Percentiles rank a stretch among this genome's conserved stretches.
phyloP scores from a whole-genome alignment of 2,329 filamentous ascomycete genomes.

The Pyricularia sp. region DNA sequence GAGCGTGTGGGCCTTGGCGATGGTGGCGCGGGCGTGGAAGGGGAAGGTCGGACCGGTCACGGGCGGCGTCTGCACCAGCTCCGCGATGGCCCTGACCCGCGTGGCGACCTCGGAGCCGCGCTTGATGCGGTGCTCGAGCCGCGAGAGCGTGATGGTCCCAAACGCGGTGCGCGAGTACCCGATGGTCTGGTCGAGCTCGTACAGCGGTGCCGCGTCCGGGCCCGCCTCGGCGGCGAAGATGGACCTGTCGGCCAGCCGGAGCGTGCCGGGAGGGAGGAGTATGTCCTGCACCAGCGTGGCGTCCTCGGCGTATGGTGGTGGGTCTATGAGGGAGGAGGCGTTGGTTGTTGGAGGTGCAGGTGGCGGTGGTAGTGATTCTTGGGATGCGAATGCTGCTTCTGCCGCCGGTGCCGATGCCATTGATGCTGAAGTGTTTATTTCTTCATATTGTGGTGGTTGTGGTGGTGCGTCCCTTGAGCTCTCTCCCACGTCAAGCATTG shows the following conservation, averaged over 20 bases:
- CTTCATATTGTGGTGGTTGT: not conserved
- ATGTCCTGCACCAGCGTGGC: not conserved
- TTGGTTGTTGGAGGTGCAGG: not conserved
- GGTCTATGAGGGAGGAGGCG: not conserved
- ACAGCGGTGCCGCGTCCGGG: not conserved
- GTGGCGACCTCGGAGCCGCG: not conserved
- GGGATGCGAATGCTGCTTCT: not conserved
- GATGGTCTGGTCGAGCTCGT: conserved; percentile 1
- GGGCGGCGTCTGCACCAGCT: not conserved
- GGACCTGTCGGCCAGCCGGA: not conserved
- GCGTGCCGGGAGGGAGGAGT: not conserved
- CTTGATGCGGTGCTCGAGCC: conserved; percentile 2
- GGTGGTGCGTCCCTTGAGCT: not conserved
- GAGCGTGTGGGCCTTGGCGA: not conserved
- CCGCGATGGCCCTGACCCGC: not conserved
- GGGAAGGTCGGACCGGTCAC: not conserved
- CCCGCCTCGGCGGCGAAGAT: not conserved
- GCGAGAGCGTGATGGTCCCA: not conserved
- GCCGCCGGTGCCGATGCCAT: not conserved
- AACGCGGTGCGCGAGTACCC: not conserved
- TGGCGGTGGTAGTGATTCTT: not conserved
- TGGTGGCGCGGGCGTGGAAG: not conserved
- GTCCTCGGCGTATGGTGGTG: not conserved
- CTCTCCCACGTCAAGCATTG: not conserved
- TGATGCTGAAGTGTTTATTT: not conserved